phyloP scores from a whole-genome alignment of 345 rosid genomes.

The Pugionium cornutum region DNA sequence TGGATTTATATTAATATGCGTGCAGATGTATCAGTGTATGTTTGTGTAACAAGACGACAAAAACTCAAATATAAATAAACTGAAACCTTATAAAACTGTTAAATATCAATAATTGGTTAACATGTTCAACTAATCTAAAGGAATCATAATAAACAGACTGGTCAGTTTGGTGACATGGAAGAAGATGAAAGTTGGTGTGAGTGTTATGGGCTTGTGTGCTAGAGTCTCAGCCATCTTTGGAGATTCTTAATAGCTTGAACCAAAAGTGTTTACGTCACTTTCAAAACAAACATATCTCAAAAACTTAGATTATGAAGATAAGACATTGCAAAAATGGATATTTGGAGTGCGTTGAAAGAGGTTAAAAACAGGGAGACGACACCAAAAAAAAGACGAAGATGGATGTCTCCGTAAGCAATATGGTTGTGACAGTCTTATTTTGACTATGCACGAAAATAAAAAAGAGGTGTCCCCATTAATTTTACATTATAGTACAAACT shows the following conservation, averaged over 20 bases:
- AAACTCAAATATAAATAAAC: conserved; percentile 1
- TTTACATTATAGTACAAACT: conserved; percentile 31
- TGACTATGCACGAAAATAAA: conserved; percentile 25
- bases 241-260: no score
- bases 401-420: conserved; percentile 6
- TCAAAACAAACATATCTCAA: neutral
- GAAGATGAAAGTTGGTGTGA: no score
- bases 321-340: neutral
- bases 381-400: neutral
- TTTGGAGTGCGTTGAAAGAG: neutral
- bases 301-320: no score
- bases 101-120: conserved; percentile 1
- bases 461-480: conserved; percentile 22
- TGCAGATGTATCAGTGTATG: neutral
- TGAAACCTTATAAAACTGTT: conserved; percentile 5
- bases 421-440: conserved; percentile 23
- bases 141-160: no score
- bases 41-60: conserved; percentile 36
- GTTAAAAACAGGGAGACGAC: neutral
- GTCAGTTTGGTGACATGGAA: no score
- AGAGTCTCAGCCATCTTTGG: no score
- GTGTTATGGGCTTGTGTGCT: no score
- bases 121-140: neutral
- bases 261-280: no score
- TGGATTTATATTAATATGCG: neutral